Percentiles rank a stretch among this genome's conserved stretches.
These are phyloP conservation scores for Termitomyces titanicus DNA, from an alignment of 768 basidiomycete species.

Conservation along the genomic window DNA sequence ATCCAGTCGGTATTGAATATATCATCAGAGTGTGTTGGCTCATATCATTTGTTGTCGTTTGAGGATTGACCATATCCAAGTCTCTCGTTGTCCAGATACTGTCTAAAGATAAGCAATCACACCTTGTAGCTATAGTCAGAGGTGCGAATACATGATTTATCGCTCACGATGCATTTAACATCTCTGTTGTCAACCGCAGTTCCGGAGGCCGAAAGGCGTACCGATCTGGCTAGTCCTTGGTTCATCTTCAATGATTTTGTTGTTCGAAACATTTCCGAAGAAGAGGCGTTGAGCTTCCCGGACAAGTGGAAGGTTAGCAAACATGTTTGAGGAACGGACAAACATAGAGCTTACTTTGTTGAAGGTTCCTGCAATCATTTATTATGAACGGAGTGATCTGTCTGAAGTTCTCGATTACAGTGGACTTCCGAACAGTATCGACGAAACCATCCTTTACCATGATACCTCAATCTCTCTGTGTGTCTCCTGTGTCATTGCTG, in stretches of 20 bases:
- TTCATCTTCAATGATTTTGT: slow-evolving; percentile 96
- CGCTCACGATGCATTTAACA: neutral
- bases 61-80: slow-evolving; percentile 33
- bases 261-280: slow-evolving; percentile 79
- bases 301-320: slow-evolving; percentile 86
- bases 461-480: slow-evolving; percentile 90
- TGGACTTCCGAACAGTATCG: slow-evolving; percentile 60
- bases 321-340: neutral
- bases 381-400: slow-evolving; percentile 75
- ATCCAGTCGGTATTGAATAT: slow-evolving; percentile 56
- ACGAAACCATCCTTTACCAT: slow-evolving; percentile 70
- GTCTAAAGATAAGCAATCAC: slow-evolving; percentile 67
- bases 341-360: slow-evolving; percentile 15
- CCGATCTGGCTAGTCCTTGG: slow-evolving; percentile 60
- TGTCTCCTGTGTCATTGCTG: slow-evolving; percentile 18
- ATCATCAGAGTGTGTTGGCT: slow-evolving; percentile 55
- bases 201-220: slow-evolving; percentile 55
- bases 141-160: slow-evolving; percentile 37
- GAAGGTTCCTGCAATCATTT: slow-evolving; percentile 86
- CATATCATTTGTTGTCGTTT: neutral
- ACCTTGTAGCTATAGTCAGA: slow-evolving; percentile 87
- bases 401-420: slow-evolving; percentile 57
- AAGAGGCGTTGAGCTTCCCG: slow-evolving; percentile 85
- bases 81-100: slow-evolving; percentile 80
- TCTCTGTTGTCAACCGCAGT: slow-evolving; percentile 30